Percentiles rank a stretch among this genome's conserved stretches.
Evolutionary conservation across 73 alveolate genomes (phyloP).

Genomic region (Urostyla sp.): DNA sequence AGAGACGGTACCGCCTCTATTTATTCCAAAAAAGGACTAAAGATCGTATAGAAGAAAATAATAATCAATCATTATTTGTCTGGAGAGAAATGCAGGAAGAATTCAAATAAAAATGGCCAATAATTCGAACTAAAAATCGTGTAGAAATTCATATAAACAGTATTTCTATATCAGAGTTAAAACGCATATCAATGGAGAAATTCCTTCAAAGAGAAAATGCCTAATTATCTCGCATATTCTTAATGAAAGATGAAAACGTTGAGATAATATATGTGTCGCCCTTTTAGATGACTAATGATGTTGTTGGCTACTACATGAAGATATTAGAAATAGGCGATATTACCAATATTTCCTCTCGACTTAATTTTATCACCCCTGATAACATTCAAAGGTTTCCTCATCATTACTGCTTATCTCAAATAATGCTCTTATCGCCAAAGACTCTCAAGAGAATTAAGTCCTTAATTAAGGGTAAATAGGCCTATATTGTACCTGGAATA

Average conservation of each 20-base stretch:
- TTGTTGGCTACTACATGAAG: conserved; percentile 88
- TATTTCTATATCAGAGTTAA: conserved; percentile 83
- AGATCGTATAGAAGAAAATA: conserved; percentile 65
- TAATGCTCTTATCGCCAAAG: conserved; percentile 90
- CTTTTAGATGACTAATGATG: conserved; percentile 90
- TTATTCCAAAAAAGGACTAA: conserved; percentile 72
- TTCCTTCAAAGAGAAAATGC: conserved; percentile 90
- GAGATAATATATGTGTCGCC: conserved; percentile 93
- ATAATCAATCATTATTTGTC: conserved; percentile 68
- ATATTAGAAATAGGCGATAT: conserved; percentile 95
- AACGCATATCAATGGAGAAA: conserved; percentile 92
- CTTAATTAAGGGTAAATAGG: conserved; percentile 84
- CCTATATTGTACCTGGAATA: conserved; percentile 96
- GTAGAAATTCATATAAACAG: conserved; percentile 92
- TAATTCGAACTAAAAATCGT: conserved; percentile 82
- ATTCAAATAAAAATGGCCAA: conserved; percentile 93
- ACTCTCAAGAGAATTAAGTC: conserved; percentile 90
- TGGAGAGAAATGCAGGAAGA: conserved; percentile 88
- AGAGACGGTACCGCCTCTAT: conserved; percentile 72
- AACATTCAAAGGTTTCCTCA: conserved; percentile 83
- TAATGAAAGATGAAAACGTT: conserved; percentile 91
- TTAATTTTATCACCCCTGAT: conserved; percentile 93
- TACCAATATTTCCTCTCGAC: conserved; percentile 85
- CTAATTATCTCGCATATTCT: conserved; percentile 91
- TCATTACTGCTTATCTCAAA: conserved; percentile 90